Evolutionary conservation across 2,329 filamentous ascomycete genomes (phyloP), one percentile per base, ranked within the genome.

Genomic region (Nemania sp.): DNA sequence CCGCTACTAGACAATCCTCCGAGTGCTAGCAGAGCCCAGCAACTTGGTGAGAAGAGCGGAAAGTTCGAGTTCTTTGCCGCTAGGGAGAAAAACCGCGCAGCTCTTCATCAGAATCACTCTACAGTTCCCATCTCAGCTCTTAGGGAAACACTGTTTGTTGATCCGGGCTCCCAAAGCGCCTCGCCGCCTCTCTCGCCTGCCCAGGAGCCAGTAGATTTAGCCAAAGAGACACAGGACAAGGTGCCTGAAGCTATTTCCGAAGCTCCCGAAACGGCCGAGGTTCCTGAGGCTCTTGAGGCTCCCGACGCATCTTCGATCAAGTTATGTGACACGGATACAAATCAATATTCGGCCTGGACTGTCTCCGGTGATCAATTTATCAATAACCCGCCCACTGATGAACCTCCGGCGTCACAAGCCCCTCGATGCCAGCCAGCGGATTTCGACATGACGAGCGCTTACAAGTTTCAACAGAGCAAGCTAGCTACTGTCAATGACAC

Each of bases 41-140:
- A 72, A 6, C 72, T 82, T 51, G 81, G 80, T 0, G 72, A 75
- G 26, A 78, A 74, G 58, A 79, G 76, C 2, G 81, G 80, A 1
- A 83, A 82, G 57, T 66, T 66, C 8, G 80, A 82, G 24, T 83
- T 73, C 58, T 83, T 83, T 58, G 73, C 73, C 3, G 81, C 82
- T 5, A 76, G 82, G 27, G 82, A 81, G 54, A 71, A 75, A 24
- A 83, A 82, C 60, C 79, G 76, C 10, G 70, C 54, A 11, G 61
- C 60, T 24, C 43, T 64, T 20, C 68, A 66, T 29, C 35, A 59
- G 11, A n/a, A 67, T 49, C 54, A 68, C 41, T 47, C 64, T 29
- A 38, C 68, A 8, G 38, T 59, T 22, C 63, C 72, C 2, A 51
- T 61, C 26, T 72, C 70, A 24, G 65, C 70, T 1, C 63, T 73